Percentiles rank a stretch among this genome's conserved stretches.
phyloP scores from a whole-genome alignment of 2,329 filamentous ascomycete species.

The Ophiostoma quercus region DNA sequence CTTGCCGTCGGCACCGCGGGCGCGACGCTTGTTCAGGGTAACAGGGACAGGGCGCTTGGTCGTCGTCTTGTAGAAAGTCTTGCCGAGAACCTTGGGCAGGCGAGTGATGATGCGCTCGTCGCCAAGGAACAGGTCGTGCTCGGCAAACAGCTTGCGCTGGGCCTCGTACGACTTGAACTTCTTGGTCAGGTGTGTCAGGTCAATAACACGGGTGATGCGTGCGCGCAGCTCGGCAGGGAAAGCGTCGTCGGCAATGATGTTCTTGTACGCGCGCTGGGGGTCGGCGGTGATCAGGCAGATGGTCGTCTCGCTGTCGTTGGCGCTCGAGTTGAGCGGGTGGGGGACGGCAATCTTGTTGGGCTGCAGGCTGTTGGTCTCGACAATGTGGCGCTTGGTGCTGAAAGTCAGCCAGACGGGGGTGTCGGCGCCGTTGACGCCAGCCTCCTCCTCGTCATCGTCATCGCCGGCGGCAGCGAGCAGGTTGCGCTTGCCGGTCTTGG shows the following conservation, averaged over 20 bases:
- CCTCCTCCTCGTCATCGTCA: slow-evolving; percentile 35
- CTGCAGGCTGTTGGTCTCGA: slow-evolving; percentile 73
- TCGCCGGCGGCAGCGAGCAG: slow-evolving; percentile 46
- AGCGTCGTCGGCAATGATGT: slow-evolving; percentile 68
- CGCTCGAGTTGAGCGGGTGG: slow-evolving; percentile 58
- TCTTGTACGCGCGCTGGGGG: slow-evolving; percentile 81
- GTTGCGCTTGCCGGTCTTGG: slow-evolving; percentile 49
- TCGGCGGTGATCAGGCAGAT: slow-evolving; percentile 77
- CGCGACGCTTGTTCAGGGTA: slow-evolving; percentile 56
- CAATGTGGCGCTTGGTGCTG: slow-evolving; percentile 61
- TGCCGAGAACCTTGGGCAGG: slow-evolving; percentile 75
- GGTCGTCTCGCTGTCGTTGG: slow-evolving; percentile 49
- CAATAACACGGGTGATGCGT: slow-evolving; percentile 71
- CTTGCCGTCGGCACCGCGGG: slow-evolving; percentile 57
- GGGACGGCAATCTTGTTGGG: slow-evolving; percentile 76
- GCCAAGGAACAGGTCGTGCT: slow-evolving; percentile 90
- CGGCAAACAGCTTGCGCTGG: slow-evolving; percentile 71
- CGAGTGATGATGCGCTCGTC: slow-evolving; percentile 77
- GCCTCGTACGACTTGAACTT: slow-evolving; percentile 88
- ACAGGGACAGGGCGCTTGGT: slow-evolving; percentile 84
- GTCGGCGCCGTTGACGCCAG: slow-evolving; percentile 37
- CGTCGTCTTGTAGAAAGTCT: slow-evolving; percentile 83
- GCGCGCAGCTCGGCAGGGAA: slow-evolving; percentile 63
- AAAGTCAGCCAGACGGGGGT: slow-evolving; percentile 58
- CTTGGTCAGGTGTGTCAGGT: slow-evolving; percentile 69